phyloP scores from a whole-genome alignment of 75 land plant genomes.

The Cunninghamia lanceolata region DNA sequence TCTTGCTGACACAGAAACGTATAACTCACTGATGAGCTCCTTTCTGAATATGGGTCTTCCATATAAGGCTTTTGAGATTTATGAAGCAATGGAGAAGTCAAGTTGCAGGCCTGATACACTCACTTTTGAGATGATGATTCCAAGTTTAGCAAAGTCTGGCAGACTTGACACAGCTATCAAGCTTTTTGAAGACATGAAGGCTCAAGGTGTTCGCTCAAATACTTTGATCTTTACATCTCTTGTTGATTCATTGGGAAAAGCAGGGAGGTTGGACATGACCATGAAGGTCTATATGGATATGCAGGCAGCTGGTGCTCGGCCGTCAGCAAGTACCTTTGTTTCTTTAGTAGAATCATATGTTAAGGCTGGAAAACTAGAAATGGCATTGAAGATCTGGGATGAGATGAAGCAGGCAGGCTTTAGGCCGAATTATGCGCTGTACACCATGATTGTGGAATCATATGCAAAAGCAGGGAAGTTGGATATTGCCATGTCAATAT shows the following conservation, averaged over 20 bases:
- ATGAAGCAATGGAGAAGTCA: slow-evolving; percentile 45
- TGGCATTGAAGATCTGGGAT: slow-evolving; percentile 77
- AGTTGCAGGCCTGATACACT: slow-evolving; percentile 41
- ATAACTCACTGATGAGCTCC: slow-evolving; percentile 55
- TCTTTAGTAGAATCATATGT: slow-evolving; percentile 68
- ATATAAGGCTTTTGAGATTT: slow-evolving; percentile 74
- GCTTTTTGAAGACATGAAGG: slow-evolving; percentile 67
- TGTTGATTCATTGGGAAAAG: slow-evolving; percentile 75
- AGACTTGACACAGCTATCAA: slow-evolving; percentile 69
- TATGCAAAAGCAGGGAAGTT: slow-evolving; percentile 80
- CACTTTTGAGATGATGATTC: slow-evolving; percentile 77
- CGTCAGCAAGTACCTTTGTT: slow-evolving; percentile 56
- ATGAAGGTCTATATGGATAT: slow-evolving; percentile 68
- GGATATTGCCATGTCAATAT: slow-evolving; percentile 63
- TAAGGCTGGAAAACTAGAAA: slow-evolving; percentile 76
- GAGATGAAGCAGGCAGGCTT: slow-evolving; percentile 71
- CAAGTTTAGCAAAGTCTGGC: slow-evolving; percentile 66
- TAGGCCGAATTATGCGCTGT: slow-evolving; percentile 70
- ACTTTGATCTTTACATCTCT: slow-evolving; percentile 47
- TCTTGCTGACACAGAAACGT: slow-evolving; percentile 37
- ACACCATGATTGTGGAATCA: slow-evolving; percentile 73
- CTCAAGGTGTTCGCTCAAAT: slow-evolving; percentile 30
- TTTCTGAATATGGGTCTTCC: slow-evolving; percentile 61
- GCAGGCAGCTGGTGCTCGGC: slow-evolving; percentile 43
- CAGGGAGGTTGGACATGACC: slow-evolving; percentile 71